Conservation (phyloP, 1,284 basidiomycete species). For the Tranzscheliella williamsii region DNA sequence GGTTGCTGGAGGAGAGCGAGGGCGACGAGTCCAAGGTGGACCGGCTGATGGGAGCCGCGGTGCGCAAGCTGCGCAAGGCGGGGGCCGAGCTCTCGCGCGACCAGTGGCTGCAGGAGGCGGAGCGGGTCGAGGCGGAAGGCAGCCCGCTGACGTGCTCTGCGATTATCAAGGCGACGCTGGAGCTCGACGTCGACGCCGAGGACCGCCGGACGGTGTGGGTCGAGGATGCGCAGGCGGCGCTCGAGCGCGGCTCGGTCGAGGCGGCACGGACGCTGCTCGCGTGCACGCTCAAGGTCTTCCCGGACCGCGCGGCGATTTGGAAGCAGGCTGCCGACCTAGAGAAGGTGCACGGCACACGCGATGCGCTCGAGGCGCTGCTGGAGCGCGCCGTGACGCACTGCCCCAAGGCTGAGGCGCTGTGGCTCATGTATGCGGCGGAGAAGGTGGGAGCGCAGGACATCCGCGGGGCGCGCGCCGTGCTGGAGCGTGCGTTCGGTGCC, state of each 20-base stretch:
- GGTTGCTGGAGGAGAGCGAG: conserved; percentile 72
- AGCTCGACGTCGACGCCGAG: conserved; percentile 91
- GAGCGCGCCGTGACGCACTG: conserved; percentile 81
- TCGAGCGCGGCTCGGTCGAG: conserved; percentile 74
- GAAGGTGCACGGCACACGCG: conserved; percentile 79
- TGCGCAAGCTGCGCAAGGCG: conserved; percentile 76
- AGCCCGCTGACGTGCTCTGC: conserved; percentile 85
- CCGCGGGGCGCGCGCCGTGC: conserved; percentile 78
- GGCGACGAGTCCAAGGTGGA: conserved; percentile 71
- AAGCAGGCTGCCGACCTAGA: conserved; percentile 87
- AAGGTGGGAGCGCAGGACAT: conserved; percentile 83
- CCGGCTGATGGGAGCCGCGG: conserved; percentile 81
- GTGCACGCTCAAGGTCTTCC: conserved; percentile 87
- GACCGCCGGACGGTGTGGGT: conserved; percentile 87
- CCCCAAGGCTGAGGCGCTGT: conserved; percentile 90
- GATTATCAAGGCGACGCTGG: conserved; percentile 92
- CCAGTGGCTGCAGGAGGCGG: conserved; percentile 94
- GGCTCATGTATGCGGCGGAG: conserved; percentile 96
- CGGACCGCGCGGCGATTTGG: conserved; percentile 82
- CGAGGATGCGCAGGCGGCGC: conserved; percentile 82
- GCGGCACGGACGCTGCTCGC: conserved; percentile 85
- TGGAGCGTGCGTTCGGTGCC: conserved; percentile 86
- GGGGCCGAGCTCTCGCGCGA: conserved; percentile 88
- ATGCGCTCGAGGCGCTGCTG: conserved; percentile 80
- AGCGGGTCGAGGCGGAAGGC: conserved; percentile 84